Base-by-base conservation (phyloP, 1,139 yeast genomes). In the Lodderomyces margitis region DNA sequence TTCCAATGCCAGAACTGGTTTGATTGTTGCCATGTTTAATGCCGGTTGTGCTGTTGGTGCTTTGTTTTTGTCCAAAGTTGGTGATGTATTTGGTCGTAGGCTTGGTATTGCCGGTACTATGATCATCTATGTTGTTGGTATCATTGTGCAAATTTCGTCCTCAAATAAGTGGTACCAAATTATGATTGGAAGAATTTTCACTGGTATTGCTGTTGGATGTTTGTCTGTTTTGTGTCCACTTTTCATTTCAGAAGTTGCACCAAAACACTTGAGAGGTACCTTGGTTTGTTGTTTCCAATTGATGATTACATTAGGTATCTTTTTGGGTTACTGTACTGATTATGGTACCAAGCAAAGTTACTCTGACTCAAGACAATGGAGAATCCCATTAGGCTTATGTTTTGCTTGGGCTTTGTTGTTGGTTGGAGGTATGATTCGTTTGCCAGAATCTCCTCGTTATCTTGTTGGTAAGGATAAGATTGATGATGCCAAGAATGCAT, bases 41-140 rank as follows among this genome's bases (percentile, higher is more conserved):
- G 64, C 83, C 37, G 89, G 91, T 20, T 83, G 91, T 55, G 85
- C 84, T 35, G 47, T 79, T 43, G 94, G 95, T 44, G 88, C 91
- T 21, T 61, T 85, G 21, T 55, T 75, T n/a, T 65, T 84, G 16
- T 74, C 81, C 21, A 75, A 71, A 51, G 36, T 67, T 28, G 81
- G 80, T 42, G 85, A 81, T 49, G 49, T 59, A 12, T 57, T 60
- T 48, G 88, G 88, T 21, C 66, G 86, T 52, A 75, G 78, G 55
- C 46, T 56, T 12, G 78, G 79, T 15, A 59, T 82, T 15, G 67
- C 66, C 55, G 43, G 66, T 17, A 62, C 83, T 21, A 62, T 75
- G 59, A 45, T 61, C 7, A 56, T 78, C 24, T 81, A 80, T 52
- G 59, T 68, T 27, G 56, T 71, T 27, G 87, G 87, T 33, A 55